Percentiles rank a stretch among this genome's conserved stretches.
Conservation (phyloP, 2,329 filamentous ascomycete genomes). For the Huntiella savannae region DNA sequence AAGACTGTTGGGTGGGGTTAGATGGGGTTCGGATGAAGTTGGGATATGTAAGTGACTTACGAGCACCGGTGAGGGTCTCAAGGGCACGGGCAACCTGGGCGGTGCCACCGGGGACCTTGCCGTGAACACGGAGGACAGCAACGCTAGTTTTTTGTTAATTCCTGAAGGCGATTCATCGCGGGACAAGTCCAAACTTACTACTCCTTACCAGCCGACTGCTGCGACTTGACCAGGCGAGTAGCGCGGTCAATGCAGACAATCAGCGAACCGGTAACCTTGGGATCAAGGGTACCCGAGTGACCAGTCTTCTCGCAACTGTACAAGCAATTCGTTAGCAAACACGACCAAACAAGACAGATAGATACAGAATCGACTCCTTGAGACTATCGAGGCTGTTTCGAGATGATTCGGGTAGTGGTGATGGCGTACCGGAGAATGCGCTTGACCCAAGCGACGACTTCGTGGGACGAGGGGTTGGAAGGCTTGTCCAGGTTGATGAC, state of each 20-base stretch:
- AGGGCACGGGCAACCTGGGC: slow-evolving; percentile 82
- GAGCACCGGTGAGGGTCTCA: slow-evolving; percentile 86
- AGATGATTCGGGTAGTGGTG: neutral
- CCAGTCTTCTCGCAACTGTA: slow-evolving; percentile 65
- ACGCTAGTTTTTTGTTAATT: slow-evolving; percentile 26
- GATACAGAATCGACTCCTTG: neutral
- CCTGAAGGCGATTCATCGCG: neutral
- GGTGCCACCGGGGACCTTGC: slow-evolving; percentile 84
- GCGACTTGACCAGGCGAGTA: slow-evolving; percentile 92
- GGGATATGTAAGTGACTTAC: slow-evolving; percentile 3
- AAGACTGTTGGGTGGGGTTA: slow-evolving; percentile 5
- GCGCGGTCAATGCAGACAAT: slow-evolving; percentile 94
- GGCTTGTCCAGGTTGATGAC: slow-evolving; percentile 83
- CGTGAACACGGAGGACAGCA: slow-evolving; percentile 83
- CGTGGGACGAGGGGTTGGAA: slow-evolving; percentile 92
- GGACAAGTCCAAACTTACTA: slow-evolving; percentile 27
- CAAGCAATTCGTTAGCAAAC: slow-evolving; percentile 1
- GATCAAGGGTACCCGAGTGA: slow-evolving; percentile 93
- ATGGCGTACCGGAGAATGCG: slow-evolving; percentile 63
- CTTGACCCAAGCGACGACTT: slow-evolving; percentile 99
- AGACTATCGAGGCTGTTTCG: neutral
- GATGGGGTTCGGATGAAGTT: neutral
- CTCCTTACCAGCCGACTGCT: slow-evolving; percentile 97
- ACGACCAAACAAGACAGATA: neutral
- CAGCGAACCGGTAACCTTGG: slow-evolving; percentile 90